Evolutionary conservation across 2,329 filamentous ascomycete genomes (phyloP).

Genomic region (Bipolaris oryzae): DNA sequence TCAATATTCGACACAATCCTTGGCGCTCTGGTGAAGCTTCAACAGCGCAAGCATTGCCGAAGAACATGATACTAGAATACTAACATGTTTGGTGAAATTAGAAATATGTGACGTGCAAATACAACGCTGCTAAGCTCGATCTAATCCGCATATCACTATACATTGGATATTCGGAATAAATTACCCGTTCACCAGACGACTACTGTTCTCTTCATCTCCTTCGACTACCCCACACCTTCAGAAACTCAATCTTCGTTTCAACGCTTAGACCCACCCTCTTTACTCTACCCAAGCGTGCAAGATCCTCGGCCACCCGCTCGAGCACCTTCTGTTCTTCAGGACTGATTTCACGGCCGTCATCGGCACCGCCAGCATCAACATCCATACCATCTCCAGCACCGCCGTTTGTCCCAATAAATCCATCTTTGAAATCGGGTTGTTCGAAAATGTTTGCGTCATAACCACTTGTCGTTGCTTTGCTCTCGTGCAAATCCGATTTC

Average conservation of each 20-base stretch:
- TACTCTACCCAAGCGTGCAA: slow-evolving; percentile 85
- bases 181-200: not conserved
- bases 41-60: not conserved
- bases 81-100: not conserved
- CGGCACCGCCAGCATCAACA: slow-evolving; percentile 13
- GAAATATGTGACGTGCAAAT: not conserved
- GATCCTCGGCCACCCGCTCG: slow-evolving; percentile 79
- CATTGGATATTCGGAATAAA: too few relatives aligned
- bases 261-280: slow-evolving; percentile 87
- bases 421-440: slow-evolving; percentile 31
- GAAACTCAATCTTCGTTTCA: slow-evolving; percentile 81
- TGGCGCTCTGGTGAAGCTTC: not conserved
- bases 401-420: slow-evolving; percentile 15
- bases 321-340: slow-evolving; percentile 69
- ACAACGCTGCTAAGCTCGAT: not conserved
- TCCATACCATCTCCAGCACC: slow-evolving; percentile 27
- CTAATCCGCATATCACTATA: not conserved
- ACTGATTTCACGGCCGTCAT: slow-evolving; percentile 24
- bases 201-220: slow-evolving; percentile 20
- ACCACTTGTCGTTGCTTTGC: slow-evolving; percentile 27
- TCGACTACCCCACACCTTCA: slow-evolving; percentile 68
- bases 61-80: not conserved
- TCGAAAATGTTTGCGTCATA: slow-evolving; percentile 46
- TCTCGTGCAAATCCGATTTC: slow-evolving; percentile 2
- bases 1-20: not conserved